Percentiles rank a stretch among this genome's conserved stretches.
Evolutionary conservation across 2,329 filamentous ascomycete genomes (phyloP).

Genomic region (Lachnum nothofagi): DNA sequence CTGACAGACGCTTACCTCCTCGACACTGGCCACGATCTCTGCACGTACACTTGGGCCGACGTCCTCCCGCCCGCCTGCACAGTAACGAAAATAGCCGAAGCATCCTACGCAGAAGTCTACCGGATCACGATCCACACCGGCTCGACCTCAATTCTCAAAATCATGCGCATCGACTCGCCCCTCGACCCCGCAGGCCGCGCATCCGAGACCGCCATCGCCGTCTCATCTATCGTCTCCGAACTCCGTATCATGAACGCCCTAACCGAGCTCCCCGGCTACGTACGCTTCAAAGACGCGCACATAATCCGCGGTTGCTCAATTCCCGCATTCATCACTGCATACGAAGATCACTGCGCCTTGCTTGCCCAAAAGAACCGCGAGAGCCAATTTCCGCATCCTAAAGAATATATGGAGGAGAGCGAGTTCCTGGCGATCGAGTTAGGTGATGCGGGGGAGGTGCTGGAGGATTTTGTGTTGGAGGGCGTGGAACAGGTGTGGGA

Average conservation of each 20-base stretch:
- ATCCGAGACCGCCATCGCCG: constrained; percentile 20
- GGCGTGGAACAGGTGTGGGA: constrained; percentile 55
- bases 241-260: constrained; percentile 59
- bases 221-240: constrained; percentile 52
- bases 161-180: constrained; percentile 47
- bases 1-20: constrained; percentile 20
- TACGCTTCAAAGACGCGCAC: constrained; percentile 61
- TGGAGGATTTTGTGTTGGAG: constrained; percentile 53
- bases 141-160: constrained; percentile 58
- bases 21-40: constrained; percentile 13
- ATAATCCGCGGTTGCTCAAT: constrained; percentile 53
- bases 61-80: constrained; percentile 49
- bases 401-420: constrained; percentile 52
- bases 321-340: constrained; percentile 52
- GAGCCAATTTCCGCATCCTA: constrained; percentile 56
- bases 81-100: constrained; percentile 61
- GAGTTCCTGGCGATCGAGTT: constrained; percentile 58
- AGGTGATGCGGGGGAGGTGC: constrained; percentile 55
- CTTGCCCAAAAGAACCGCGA: constrained; percentile 39
- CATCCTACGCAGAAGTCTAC: constrained; percentile 63
- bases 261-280: constrained; percentile 59
- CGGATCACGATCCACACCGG: constrained; percentile 54
- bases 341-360: constrained; percentile 46
- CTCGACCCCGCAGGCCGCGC: constrained; percentile 18
- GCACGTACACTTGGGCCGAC: constrained; percentile 44